phyloP scores from a whole-genome alignment of 75 land plant species.

The Cupressus sempervirens region DNA sequence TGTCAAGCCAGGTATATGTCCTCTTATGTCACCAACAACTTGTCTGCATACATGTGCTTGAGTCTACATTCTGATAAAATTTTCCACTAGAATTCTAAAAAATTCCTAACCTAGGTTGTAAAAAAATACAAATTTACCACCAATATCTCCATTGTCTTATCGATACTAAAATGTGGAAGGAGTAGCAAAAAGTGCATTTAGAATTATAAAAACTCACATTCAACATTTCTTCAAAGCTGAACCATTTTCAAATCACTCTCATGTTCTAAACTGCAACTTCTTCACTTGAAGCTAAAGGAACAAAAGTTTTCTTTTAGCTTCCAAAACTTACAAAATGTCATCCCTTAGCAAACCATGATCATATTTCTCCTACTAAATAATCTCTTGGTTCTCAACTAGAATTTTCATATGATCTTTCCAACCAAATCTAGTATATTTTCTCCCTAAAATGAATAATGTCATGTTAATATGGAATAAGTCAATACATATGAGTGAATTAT shows the following conservation, averaged over 20 bases:
- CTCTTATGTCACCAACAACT: conserved; percentile 11
- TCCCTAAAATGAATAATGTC: not conserved
- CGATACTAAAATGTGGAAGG: not conserved
- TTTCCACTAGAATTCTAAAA: not conserved
- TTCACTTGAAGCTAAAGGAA: not conserved
- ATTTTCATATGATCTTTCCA: not conserved
- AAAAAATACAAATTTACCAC: not conserved
- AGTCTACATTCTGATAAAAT: conserved; percentile 14
- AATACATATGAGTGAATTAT: not conserved
- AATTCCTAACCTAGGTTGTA: not conserved
- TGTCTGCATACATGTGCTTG: conserved; percentile 23
- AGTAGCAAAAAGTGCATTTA: not conserved
- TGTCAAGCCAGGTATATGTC: conserved; percentile 10
- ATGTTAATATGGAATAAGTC: not conserved
- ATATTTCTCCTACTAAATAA: not conserved
- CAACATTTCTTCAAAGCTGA: not conserved
- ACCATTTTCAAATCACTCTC: not conserved
- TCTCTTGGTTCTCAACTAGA: not conserved
- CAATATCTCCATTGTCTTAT: not conserved
- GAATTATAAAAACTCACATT: not conserved
- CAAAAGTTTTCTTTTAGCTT: not conserved
- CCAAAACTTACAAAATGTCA: not conserved
- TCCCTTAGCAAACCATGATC: not conserved
- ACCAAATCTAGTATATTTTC: not conserved
- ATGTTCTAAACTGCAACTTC: not conserved